Base-by-base conservation (phyloP, 495 filamentous ascomycete species). In the Podospora anserina region DNA sequence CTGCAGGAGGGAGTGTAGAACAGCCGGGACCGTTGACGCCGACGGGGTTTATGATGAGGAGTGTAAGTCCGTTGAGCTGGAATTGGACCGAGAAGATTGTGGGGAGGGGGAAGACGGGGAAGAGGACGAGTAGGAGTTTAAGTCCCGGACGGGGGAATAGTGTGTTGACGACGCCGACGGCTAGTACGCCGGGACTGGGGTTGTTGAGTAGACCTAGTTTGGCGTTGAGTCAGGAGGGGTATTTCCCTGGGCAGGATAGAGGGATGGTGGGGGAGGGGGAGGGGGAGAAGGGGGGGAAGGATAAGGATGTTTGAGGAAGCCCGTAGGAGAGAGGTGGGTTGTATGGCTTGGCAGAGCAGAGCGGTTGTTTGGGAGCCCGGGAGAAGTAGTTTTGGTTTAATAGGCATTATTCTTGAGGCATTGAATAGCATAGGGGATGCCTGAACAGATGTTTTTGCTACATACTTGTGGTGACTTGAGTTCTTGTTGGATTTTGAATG, bases 41-140 rank as follows among this genome's bases (percentile, higher is more conserved):
- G 9, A 49, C 39, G 39, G 9, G 2, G 39, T 3, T 16, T 5
- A 26, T 59, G 23, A 44, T 63, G 66, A 63, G 49, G 32, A 65
- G 68, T 57, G 3, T 62, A 4, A 74, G 74, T 34, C 66, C 72
- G 49, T 44, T 72, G 18, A 75, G 68, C 39, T 86, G 84, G 85
- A 86, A 83, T 73, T 87, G 85, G 85, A 82, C 83, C 2, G 84
- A 87, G 71, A 84, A 83, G 67, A 85, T 87, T 69, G 84, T 82
- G 0, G 85, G 85, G 0, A 84, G 81, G 67, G 79, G 81, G 9
- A 49, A 49, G 9, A 49, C 39, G 39, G 39, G 6, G 5, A 49
- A 49, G 39, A 49, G 39, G 39, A 49, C 13, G 39, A 49, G 39
- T 49, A 49, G 39, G 39, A 13, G 9, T 13, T 49, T 49, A 13